phyloP scores from a whole-genome alignment of 2,329 filamentous ascomycete species.

The Atkinsonella texensis region DNA sequence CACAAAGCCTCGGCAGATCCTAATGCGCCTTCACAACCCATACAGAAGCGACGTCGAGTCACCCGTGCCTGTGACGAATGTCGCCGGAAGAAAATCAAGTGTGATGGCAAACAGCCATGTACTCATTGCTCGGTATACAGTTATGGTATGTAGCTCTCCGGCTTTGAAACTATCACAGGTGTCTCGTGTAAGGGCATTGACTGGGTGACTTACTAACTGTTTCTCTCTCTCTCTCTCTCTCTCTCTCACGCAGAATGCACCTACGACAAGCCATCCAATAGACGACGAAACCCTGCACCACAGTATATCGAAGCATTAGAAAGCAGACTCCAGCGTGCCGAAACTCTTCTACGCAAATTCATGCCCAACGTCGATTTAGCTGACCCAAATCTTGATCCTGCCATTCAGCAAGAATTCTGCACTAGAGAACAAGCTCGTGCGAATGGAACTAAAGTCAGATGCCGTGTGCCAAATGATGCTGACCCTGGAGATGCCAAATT shows the following conservation, averaged over 20 bases:
- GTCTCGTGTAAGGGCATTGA: not conserved
- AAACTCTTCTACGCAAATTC: constrained; percentile 65
- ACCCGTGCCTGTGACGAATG: constrained; percentile 76
- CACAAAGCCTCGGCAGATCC: constrained; percentile 20
- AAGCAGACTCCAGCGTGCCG: constrained; percentile 68
- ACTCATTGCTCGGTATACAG: constrained; percentile 97
- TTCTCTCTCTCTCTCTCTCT: not conserved
- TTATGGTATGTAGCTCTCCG: constrained; percentile 57
- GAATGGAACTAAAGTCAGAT: constrained; percentile 30
- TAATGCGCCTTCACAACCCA: constrained; percentile 37
- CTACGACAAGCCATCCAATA: constrained; percentile 89
- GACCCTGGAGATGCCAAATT: constrained; percentile 58
- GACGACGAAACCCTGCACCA: constrained; percentile 77
- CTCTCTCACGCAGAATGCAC: constrained; percentile 59
- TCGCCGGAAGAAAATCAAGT: constrained; percentile 78
- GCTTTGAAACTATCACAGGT: not conserved
- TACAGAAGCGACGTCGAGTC: constrained; percentile 67
- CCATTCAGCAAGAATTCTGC: constrained; percentile 57
- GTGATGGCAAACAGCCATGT: constrained; percentile 75
- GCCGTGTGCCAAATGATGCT: constrained; percentile 18
- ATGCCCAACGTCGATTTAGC: constrained; percentile 76
- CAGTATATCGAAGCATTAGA: constrained; percentile 90
- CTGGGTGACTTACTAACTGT: too few species aligned
- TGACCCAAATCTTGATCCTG: constrained; percentile 70
- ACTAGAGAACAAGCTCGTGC: constrained; percentile 40